These are phyloP conservation scores for Blastobotrys americana DNA, from an alignment of 805 yeast genomes.

Conservation along the genomic window DNA sequence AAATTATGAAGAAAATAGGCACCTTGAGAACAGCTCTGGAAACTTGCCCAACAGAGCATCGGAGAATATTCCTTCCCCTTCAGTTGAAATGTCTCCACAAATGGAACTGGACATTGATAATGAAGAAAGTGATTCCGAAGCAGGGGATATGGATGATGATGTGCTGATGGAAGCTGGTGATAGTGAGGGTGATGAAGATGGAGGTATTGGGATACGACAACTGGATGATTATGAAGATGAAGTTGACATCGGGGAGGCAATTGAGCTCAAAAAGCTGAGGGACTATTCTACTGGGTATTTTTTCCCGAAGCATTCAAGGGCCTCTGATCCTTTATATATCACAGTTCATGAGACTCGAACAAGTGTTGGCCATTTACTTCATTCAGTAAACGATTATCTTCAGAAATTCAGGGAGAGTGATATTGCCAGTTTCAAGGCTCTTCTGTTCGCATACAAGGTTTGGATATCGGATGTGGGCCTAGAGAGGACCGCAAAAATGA, in stretches of 20 bases:
- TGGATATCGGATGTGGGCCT: conserved; percentile 80
- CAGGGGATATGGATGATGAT: conserved; percentile 5
- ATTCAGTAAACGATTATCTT: conserved; percentile 45
- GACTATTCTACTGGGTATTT: conserved; percentile 58
- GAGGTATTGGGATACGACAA: conserved; percentile 17
- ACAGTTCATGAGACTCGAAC: conserved; percentile 56
- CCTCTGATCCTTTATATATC: conserved; percentile 37
- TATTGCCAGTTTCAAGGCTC: conserved; percentile 51
- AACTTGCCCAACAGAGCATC: background rate
- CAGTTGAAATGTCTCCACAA: background rate
- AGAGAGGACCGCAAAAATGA: conserved; percentile 53
- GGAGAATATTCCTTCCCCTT: background rate
- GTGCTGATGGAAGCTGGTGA: conserved; percentile 11
- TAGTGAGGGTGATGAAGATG: conserved; percentile 26
- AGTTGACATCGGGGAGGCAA: conserved; percentile 36
- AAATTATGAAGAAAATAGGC: conserved; percentile 25
- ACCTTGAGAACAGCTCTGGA: conserved; percentile 1
- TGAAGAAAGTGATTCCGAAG: conserved; percentile 16
- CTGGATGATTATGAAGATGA: conserved; percentile 17
- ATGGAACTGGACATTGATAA: conserved; percentile 22
- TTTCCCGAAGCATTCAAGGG: conserved; percentile 50
- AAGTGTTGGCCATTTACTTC: conserved; percentile 56
- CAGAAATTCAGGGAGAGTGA: conserved; percentile 50
- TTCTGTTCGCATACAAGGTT: conserved; percentile 56
- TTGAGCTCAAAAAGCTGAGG: conserved; percentile 43